Evolutionary conservation across 2,329 filamentous ascomycete genomes (phyloP).

Genomic region (Dactylella cylindrospora): DNA sequence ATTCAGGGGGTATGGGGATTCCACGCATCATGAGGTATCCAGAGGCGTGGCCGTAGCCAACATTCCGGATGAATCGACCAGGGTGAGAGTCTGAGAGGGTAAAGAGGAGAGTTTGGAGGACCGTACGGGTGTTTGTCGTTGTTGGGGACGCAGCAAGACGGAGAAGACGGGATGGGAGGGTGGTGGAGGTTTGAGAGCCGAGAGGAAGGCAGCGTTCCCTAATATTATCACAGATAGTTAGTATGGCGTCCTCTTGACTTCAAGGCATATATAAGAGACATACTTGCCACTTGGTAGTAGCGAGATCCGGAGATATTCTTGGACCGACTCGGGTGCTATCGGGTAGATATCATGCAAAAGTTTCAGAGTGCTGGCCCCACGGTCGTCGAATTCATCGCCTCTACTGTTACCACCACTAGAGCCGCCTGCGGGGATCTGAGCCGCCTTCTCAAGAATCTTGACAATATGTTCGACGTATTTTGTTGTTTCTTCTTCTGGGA

Average conservation of each 20-base stretch:
- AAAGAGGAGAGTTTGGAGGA: conserved; percentile 78
- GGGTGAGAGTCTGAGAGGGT: conserved; percentile 82
- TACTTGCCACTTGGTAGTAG: conserved; percentile 71
- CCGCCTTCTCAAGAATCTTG: conserved; percentile 22
- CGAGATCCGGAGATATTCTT: conserved; percentile 63
- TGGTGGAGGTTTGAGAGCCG: conserved; percentile 65
- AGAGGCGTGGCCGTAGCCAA: conserved; percentile 91
- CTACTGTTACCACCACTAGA: not conserved
- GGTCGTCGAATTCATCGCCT: conserved; percentile 67
- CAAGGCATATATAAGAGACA: not conserved
- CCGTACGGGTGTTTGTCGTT: conserved; percentile 70
- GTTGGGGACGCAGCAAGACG: conserved; percentile 73
- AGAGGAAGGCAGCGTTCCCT: conserved; percentile 73
- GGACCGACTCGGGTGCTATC: conserved; percentile 64
- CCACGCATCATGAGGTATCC: conserved; percentile 86
- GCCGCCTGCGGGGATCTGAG: not conserved
- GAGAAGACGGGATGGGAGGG: conserved; percentile 74
- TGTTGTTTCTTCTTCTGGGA: conserved; percentile 53
- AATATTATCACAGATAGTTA: not conserved
- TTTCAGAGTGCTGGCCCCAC: conserved; percentile 71
- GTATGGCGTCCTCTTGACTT: not conserved
- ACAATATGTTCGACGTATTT: conserved; percentile 58
- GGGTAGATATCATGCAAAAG: conserved; percentile 72
- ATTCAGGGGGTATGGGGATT: conserved; percentile 70
- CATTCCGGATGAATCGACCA: conserved; percentile 78